A percentile compares a stretch with the other conserved stretches of the same genome.
phyloP scores from a whole-genome alignment of 169 alveolate genomes.

The Plasmodium cynomolgi region DNA sequence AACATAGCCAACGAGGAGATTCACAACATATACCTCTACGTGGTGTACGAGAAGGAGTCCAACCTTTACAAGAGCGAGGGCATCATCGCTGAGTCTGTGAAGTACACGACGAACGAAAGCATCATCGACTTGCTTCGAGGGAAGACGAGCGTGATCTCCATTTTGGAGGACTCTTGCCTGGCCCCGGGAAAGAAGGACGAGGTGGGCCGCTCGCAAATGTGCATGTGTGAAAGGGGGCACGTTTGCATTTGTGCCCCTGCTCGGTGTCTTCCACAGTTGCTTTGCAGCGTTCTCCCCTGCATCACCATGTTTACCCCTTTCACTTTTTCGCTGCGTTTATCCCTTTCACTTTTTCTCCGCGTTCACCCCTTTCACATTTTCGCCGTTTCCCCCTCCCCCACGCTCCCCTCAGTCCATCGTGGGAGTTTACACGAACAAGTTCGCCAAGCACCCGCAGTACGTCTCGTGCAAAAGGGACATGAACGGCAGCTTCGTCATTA shows the following conservation, averaged over 20 bases:
- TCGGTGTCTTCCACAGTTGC: neutral
- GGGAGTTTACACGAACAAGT: slow-evolving; percentile 34
- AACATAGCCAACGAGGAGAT: slow-evolving; percentile 97
- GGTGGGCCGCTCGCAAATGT: neutral
- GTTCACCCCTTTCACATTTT: neutral
- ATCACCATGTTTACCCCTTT: neutral
- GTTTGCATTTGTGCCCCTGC: neutral
- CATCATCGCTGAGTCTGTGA: slow-evolving; percentile 41
- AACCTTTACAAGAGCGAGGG: slow-evolving; percentile 65
- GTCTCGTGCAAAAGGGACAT: slow-evolving; percentile 7
- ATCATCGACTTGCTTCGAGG: slow-evolving; percentile 63
- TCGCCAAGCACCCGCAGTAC: slow-evolving; percentile 33
- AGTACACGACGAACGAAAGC: slow-evolving; percentile 67
- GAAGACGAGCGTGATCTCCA: slow-evolving; percentile 50
- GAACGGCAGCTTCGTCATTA: slow-evolving; percentile 34
- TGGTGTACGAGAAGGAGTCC: slow-evolving; percentile 68
- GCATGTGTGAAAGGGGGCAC: neutral
- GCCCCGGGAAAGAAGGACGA: slow-evolving; percentile 67
- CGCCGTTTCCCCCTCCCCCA: neutral
- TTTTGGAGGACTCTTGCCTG: slow-evolving; percentile 71
- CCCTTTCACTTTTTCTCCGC: neutral
- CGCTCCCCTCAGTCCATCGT: slow-evolving; percentile 3
- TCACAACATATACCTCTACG: slow-evolving; percentile 57
- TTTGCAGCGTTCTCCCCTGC: too few relatives aligned
- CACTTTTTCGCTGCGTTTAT: neutral